Evolutionary conservation across 2,329 filamentous ascomycete species (phyloP).

Genomic region (Verticillium dahliae): DNA sequence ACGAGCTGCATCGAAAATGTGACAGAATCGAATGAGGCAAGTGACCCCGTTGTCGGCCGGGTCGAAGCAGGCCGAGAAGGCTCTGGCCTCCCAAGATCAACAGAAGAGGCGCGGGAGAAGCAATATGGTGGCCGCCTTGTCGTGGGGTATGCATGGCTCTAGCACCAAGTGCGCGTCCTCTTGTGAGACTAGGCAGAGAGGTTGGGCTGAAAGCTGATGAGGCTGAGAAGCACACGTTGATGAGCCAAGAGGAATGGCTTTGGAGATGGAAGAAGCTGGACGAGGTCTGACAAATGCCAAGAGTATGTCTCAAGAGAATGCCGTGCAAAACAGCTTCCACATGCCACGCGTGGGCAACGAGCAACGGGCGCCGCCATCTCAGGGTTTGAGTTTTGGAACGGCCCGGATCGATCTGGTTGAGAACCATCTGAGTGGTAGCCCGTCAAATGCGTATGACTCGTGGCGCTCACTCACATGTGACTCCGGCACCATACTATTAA

Average conservation of each 20-base stretch:
- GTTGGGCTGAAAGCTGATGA: not conserved
- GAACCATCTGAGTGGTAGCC: not conserved
- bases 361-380: not conserved
- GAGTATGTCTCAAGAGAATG: not conserved
- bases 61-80: not conserved
- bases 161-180: not conserved
- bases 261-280: too few species aligned
- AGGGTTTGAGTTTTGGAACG: not conserved
- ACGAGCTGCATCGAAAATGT: not conserved
- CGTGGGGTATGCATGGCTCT: not conserved
- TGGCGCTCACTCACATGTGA: not conserved
- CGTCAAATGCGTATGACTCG: not conserved
- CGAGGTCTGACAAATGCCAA: too few species aligned
- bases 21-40: not conserved
- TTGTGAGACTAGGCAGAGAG: not conserved
- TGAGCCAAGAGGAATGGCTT: not conserved
- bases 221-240: not conserved
- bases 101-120: not conserved
- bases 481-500: not conserved
- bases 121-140: not conserved
- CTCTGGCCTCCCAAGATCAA: not conserved
- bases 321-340: not conserved
- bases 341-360: not conserved
- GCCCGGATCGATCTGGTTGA: not conserved
- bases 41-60: not conserved